These are phyloP conservation scores for Talaromyces rugulosus DNA, from an alignment of 2,329 filamentous ascomycete species.

Conservation along the genomic window DNA sequence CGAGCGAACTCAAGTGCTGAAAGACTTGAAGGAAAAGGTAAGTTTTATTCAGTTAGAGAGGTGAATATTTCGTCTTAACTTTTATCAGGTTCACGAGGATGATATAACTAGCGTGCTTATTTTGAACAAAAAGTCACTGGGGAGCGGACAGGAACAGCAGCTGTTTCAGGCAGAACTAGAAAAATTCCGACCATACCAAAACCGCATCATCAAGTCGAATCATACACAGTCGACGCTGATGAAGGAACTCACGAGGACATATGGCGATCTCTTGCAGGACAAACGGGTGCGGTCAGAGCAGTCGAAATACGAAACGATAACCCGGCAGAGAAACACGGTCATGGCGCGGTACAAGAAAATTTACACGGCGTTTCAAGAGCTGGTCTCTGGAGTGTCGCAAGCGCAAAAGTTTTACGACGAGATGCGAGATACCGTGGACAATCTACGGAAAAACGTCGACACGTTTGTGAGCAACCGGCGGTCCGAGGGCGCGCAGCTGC, in stretches of 20 bases:
- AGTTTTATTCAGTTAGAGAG: conserved; percentile 17
- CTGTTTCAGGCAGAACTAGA: conserved; percentile 96
- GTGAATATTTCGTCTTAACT: not conserved
- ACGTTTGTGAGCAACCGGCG: conserved; percentile 93
- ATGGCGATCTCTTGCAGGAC: conserved; percentile 85
- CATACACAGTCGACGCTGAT: conserved; percentile 93
- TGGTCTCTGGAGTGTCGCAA: conserved; percentile 77
- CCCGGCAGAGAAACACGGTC: conserved; percentile 73
- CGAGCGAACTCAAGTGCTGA: conserved; percentile 85
- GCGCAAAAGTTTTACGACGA: conserved; percentile 92
- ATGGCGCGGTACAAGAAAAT: conserved; percentile 85
- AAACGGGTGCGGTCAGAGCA: conserved; percentile 91
- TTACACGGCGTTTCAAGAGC: conserved; percentile 87
- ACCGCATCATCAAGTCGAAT: conserved; percentile 82
- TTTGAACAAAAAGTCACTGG: conserved; percentile 93
- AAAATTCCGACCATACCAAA: conserved; percentile 92
- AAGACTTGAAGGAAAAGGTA: conserved; percentile 97
- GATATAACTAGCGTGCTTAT: conserved; percentile 98
- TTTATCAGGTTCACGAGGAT: conserved; percentile 80
- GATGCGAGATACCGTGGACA: conserved; percentile 92
- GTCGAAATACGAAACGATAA: conserved; percentile 87
- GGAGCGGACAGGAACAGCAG: conserved; percentile 77
- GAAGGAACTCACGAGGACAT: conserved; percentile 86
- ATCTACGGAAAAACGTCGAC: conserved; percentile 91
- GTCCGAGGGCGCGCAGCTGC: conserved; percentile 83